Evolutionary conservation across 495 filamentous ascomycete species (phyloP), one percentile per base, ranked within the genome.

Genomic region (Penicillium waksmanii): DNA sequence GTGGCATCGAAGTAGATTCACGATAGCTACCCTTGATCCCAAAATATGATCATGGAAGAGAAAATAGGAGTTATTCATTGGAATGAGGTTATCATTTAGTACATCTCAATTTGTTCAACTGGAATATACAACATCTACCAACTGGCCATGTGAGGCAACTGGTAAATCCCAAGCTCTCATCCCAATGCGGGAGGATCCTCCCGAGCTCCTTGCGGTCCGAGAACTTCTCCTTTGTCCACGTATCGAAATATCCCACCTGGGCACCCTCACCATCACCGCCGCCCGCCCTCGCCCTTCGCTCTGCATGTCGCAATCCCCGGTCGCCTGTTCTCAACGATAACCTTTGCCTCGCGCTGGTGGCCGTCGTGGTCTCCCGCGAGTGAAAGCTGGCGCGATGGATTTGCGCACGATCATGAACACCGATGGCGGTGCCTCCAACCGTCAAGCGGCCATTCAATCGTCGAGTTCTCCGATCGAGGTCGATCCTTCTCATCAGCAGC

Each of bases 381-480:
- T 62, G 49, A 57, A 53, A 53, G 56, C 62, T 50, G 60, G 65
- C 73, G 63, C 66, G 66, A 84, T 84, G 81, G 80, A 84, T 71
- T 76, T 84, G 74, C 77, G 78, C 71, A 79, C 76, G 36, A 80
- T 84, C 65, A 81, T 84, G 69, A 82, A 82, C 56, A 75, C 55
- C 57, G 79, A 84, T 54, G 69, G 72, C 51, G 70, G 69, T 63
- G 68, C 70, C 66, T 65, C 71, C 56, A 66, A 66, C 55, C 59
- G 57, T 31, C 66, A 69, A 40, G 64, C 73, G 31, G 38, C 66
- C 52, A 66, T 21, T 46, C 57, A 69, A 61, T 65, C 71, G 2
- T 71, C 66, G 6, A 64, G 62, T 33, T 59, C 59, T 34, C 52
- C 60, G 18, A 59, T 69, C 44, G 36, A 40, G 15, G 3, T 19